These are phyloP conservation scores for Pythium aristosporum DNA, from an alignment of 352 stramenopile genomes.

Conservation along the genomic window DNA sequence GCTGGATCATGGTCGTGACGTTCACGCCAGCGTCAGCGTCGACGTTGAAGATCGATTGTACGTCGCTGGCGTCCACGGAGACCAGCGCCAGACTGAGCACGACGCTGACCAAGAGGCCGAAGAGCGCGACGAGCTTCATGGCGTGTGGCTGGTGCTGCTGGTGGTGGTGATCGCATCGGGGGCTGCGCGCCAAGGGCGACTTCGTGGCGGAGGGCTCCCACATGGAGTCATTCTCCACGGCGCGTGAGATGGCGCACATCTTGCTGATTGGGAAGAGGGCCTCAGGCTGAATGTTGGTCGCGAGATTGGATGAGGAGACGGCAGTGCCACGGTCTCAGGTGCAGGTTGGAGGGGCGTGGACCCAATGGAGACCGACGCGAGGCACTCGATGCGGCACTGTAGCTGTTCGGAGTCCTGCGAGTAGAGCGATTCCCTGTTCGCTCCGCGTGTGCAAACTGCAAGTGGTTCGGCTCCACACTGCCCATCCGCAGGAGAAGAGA, in stretches of 20 bases:
- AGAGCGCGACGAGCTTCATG: conserved; percentile 17
- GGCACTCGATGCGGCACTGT: too few relatives aligned
- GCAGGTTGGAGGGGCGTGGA: too few relatives aligned
- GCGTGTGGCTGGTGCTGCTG: neutral
- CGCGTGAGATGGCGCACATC: neutral
- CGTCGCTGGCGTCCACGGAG: neutral
- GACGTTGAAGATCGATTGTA: conserved; percentile 6
- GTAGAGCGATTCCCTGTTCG: too few relatives aligned
- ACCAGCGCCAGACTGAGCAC: conserved; percentile 2
- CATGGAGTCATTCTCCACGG: neutral
- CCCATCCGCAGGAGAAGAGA: too few relatives aligned
- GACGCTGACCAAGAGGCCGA: conserved; percentile 1
- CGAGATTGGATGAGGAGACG: neutral
- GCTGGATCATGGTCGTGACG: conserved; percentile 46
- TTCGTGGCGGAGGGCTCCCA: neutral
- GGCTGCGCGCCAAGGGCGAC: neutral
- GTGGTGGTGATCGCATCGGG: neutral
- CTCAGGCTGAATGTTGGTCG: neutral
- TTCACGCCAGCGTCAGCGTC: conserved; percentile 46
- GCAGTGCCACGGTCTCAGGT: neutral
- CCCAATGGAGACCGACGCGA: too few relatives aligned
- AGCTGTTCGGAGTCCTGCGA: too few relatives aligned
- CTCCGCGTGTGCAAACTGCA: too few relatives aligned
- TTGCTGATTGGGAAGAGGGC: too few relatives aligned
- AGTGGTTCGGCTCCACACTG: too few relatives aligned